Evolutionary conservation across 257 asterid species (phyloP).

Genomic region (Petunia secreta): DNA sequence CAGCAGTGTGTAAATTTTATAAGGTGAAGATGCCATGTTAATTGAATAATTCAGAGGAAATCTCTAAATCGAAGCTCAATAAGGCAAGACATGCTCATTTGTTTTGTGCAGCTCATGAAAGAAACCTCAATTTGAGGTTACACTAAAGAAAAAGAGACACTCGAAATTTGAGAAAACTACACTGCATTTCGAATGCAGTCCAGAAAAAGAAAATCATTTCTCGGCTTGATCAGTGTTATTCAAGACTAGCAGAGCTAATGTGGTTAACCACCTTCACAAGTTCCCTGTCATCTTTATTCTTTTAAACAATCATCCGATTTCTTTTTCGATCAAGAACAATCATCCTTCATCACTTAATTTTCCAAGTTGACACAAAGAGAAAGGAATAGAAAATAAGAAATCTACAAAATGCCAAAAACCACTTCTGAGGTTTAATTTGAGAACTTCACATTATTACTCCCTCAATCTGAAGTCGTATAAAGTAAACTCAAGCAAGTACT

Average conservation of each 20-base stretch:
- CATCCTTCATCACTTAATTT: neutral
- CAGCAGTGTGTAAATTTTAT: no score
- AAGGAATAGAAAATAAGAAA: neutral
- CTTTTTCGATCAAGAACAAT: no score
- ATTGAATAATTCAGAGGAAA: no score
- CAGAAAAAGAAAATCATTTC: neutral
- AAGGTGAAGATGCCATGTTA: no score
- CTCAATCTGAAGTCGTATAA: neutral
- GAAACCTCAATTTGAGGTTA: no score
- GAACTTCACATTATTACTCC: constrained; percentile 3
- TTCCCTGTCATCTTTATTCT: neutral
- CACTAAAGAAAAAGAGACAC: no score
- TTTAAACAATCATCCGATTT: constrained; percentile 9
- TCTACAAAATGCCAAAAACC: neutral
- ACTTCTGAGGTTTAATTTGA: neutral
- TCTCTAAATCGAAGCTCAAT: no score
- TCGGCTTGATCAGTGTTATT: neutral
- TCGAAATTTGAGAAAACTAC: no score
- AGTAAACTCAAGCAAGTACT: neutral
- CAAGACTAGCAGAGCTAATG: neutral
- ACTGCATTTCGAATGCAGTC: no score
- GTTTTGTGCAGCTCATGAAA: no score
- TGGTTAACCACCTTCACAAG: constrained; percentile 1
- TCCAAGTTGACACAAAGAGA: neutral
- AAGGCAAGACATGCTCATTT: no score